Base-by-base conservation (phyloP, 495 filamentous ascomycete species). In the Hypoxylon crocopeplum region DNA sequence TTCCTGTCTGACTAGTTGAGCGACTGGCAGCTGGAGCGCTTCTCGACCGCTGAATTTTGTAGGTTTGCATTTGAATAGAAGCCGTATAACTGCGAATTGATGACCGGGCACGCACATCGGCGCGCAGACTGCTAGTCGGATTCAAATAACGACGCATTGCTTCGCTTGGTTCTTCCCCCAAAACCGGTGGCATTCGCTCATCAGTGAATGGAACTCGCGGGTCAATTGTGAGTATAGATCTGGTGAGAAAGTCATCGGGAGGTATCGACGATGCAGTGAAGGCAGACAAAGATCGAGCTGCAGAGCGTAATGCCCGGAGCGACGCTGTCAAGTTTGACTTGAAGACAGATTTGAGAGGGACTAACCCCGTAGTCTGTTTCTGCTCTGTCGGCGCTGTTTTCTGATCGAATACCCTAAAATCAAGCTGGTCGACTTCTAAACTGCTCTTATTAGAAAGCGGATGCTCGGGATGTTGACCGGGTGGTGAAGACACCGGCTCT, bases 261-360 rank as follows among this genome's bases (percentile, higher is more conserved):
- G 89, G 89, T 38, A 92, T 86, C 15, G 88, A 85, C 1, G 88
- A 82, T 10, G 87, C 79, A 49, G 81, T 83, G 56, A 97, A 86
- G 56, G 78, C 86, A 19, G 93, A 92, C 46, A 98, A 86, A 3
- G 90, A 89, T 54, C 84, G 87, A 15, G 92, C 93, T 0, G 92
- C 93, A 10, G 87, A 90, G 70, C 90, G 90, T 49, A 98, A 83
- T 20, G 90, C 91, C 25, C 90, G 85, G 45, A 98, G 74, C 0
- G 94, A 98, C 16, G 93, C 92, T 3, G 93, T 98, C 12, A 98
- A 80, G 62, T 98, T 98, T 2, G 94, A 98, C 64, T 92, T 95
- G 75, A 97, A 92, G 8, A 83, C 85, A 22, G 76, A 80, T 46
- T 78, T 79, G 21, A 79, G 70, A 12, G 72, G 77, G 40, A 64